Percentiles rank a stretch among this genome's conserved stretches.
Conservation (phyloP, 1,139 yeast species). For the Zhuliangozyma blackwelliae region DNA sequence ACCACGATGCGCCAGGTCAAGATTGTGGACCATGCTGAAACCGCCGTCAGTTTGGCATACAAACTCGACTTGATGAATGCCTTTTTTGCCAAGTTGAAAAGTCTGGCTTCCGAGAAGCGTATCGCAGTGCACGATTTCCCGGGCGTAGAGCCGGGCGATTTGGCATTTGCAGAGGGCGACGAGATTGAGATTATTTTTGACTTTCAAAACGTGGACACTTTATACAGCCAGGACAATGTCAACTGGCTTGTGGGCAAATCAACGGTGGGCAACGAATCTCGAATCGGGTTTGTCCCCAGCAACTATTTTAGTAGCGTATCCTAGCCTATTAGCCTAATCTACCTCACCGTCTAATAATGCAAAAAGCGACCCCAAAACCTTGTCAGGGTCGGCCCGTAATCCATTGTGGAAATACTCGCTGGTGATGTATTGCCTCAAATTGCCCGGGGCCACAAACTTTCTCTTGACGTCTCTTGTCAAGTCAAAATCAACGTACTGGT, state of each 20-base stretch:
- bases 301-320: slow-evolving; percentile 18
- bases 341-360: slow-evolving; percentile 39
- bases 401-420: slow-evolving; percentile 55
- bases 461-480: slow-evolving; percentile 32
- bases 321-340: slow-evolving; percentile 23
- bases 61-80: slow-evolving; percentile 22
- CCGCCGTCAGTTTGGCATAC: slow-evolving; percentile 19
- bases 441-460: slow-evolving; percentile 27
- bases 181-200: slow-evolving; percentile 30
- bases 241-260: slow-evolving; percentile 36
- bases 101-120: slow-evolving; percentile 5
- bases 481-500: slow-evolving; percentile 52
- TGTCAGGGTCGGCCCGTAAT: slow-evolving; percentile 37
- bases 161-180: slow-evolving; percentile 36
- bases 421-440: slow-evolving; percentile 40
- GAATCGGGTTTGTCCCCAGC: slow-evolving; percentile 42
- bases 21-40: slow-evolving; percentile 1
- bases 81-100: slow-evolving; percentile 20
- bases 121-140: slow-evolving; percentile 17
- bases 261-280: slow-evolving; percentile 9
- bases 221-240: slow-evolving; percentile 16
- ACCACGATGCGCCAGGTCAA: too few species aligned
- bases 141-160: slow-evolving; percentile 38
- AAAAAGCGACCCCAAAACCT: slow-evolving; percentile 38
- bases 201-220: slow-evolving; percentile 24